Conservation (phyloP, 2,329 filamentous ascomycete genomes). For the Fusarium stilboides region DNA sequence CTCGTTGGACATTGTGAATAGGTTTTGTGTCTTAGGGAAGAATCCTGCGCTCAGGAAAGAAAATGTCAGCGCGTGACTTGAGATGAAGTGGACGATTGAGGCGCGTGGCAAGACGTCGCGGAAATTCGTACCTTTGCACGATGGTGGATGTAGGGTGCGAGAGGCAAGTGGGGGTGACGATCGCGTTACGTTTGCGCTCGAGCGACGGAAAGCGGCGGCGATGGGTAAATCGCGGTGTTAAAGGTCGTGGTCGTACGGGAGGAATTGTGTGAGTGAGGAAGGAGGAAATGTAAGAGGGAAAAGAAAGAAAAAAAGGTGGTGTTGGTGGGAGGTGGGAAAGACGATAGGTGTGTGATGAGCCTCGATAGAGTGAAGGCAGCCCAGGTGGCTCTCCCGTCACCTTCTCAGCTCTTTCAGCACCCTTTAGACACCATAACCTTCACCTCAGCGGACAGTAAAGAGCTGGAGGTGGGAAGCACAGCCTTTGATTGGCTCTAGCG, state of each 20-base stretch:
- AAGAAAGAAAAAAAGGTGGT: slow-evolving; percentile 1
- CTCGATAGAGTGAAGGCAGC: slow-evolving; percentile 35
- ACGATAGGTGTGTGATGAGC: slow-evolving; percentile 40
- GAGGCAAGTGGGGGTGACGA: slow-evolving; percentile 29
- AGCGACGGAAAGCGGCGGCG: slow-evolving; percentile 1
- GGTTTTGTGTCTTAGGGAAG: background rate
- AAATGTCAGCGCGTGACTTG: slow-evolving; percentile 36
- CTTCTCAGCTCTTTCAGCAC: slow-evolving; percentile 9
- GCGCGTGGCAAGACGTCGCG: slow-evolving; percentile 25
- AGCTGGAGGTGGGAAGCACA: slow-evolving; percentile 41
- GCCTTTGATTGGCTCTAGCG: slow-evolving; percentile 44
- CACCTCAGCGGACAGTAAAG: slow-evolving; percentile 10
- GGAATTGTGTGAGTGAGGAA: background rate
- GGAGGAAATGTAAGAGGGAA: too few species aligned
- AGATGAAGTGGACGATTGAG: slow-evolving; percentile 1
- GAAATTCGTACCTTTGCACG: slow-evolving; percentile 33
- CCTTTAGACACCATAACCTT: slow-evolving; percentile 1
- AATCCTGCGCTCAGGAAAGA: slow-evolving; percentile 16
- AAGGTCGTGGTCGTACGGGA: background rate
- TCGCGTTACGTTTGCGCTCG: slow-evolving; percentile 22
- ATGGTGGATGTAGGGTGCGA: slow-evolving; percentile 12
- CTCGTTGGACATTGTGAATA: slow-evolving; percentile 63
- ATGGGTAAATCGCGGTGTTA: background rate
- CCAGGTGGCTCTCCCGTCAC: slow-evolving; percentile 14
- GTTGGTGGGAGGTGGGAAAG: slow-evolving; percentile 36